Evolutionary conservation across 2,329 filamentous ascomycete species (phyloP).

Genomic region (Zalaria obscura): DNA sequence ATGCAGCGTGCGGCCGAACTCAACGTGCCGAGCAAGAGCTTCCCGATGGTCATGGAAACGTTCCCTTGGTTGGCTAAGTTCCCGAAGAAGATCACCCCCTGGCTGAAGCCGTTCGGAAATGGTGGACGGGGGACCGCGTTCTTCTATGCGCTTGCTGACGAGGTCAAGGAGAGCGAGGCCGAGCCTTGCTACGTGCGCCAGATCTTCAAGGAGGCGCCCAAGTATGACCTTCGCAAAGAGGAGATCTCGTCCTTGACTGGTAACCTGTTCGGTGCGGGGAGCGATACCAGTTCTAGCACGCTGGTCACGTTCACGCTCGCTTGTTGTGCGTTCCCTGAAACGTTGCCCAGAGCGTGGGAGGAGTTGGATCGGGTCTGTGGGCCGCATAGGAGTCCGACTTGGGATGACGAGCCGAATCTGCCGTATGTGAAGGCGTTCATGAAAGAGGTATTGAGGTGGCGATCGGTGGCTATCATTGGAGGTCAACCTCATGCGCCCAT

Average conservation of each 20-base stretch:
- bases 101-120: constrained; percentile 33
- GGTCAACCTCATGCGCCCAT: constrained; percentile 36
- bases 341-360: constrained; percentile 19
- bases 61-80: constrained; percentile 41
- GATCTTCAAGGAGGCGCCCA: constrained; percentile 33
- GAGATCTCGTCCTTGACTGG: constrained; percentile 31
- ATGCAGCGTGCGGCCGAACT: constrained; percentile 45
- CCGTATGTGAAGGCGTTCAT: constrained; percentile 61
- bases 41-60: constrained; percentile 41
- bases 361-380: constrained; percentile 22
- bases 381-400: constrained; percentile 16
- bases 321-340: constrained; percentile 31
- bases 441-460: constrained; percentile 63
- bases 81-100: constrained; percentile 34
- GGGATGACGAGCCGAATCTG: constrained; percentile 47
- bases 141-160: constrained; percentile 38
- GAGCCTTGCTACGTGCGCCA: constrained; percentile 30
- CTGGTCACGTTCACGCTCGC: constrained; percentile 35
- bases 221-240: constrained; percentile 28
- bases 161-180: constrained; percentile 28
- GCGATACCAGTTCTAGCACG: constrained; percentile 35
- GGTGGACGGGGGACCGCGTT: constrained; percentile 33
- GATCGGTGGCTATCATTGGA: constrained; percentile 62
- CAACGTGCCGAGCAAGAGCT: constrained; percentile 27
- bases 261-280: constrained; percentile 34